Conservation (phyloP, 345 rosid genomes). For the Bruguiera gymnorhiza region DNA sequence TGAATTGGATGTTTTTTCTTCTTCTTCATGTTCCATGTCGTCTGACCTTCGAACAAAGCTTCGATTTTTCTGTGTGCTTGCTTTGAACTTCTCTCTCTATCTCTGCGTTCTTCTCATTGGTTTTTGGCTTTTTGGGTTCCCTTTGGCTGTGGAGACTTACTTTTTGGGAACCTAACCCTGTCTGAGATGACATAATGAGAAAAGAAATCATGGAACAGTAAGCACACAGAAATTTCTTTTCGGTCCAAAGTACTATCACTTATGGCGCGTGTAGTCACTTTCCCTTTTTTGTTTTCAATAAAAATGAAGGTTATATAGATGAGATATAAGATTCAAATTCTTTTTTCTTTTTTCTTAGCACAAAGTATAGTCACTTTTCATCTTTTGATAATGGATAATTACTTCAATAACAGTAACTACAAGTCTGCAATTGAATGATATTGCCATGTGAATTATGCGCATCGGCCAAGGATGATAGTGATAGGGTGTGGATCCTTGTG, state of each 20-base stretch:
- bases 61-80: constrained; percentile 1
- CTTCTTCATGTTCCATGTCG: constrained; percentile 33
- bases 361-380: background rate
- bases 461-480: background rate
- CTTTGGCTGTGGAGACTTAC: background rate
- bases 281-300: too few species aligned
- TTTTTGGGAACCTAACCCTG: background rate
- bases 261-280: background rate
- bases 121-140: constrained; percentile 1
- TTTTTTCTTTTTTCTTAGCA: too few species aligned
- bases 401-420: too few species aligned
- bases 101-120: background rate
- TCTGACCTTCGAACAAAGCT: constrained; percentile 9
- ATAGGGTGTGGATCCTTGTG: background rate
- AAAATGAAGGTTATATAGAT: too few species aligned
- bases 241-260: background rate
- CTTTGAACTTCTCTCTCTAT: background rate
- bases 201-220: background rate
- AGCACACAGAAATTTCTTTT: background rate
- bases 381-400: background rate
- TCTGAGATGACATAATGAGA: background rate
- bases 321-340: too few species aligned
- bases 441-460: background rate
- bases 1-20: constrained; percentile 17
- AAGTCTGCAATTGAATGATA: too few species aligned